A percentile compares a stretch with the other conserved stretches of the same genome.
These are phyloP conservation scores for Rhodomyrtus psidioides DNA, from an alignment of 441 rosid genomes.

Conservation along the genomic window DNA sequence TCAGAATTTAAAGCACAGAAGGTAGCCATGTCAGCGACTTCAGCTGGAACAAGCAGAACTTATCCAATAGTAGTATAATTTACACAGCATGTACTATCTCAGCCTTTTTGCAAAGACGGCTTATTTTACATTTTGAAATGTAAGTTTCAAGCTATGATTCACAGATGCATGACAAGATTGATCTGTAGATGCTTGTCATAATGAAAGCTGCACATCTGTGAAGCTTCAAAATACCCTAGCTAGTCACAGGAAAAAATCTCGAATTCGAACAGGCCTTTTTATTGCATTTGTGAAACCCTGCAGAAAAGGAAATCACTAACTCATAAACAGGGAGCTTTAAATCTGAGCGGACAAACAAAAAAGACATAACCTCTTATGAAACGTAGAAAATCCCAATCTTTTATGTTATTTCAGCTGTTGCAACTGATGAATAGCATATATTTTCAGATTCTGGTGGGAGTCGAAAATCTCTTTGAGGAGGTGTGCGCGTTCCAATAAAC, in stretches of 20 bases:
- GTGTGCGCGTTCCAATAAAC: background rate
- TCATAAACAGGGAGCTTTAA: background rate
- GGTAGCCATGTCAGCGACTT: background rate
- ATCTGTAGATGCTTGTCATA: background rate
- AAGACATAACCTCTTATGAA: background rate
- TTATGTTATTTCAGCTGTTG: background rate
- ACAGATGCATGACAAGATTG: background rate
- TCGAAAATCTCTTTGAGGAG: background rate
- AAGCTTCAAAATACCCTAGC: background rate
- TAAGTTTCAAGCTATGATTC: background rate
- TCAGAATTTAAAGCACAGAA: background rate
- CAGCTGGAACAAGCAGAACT: background rate
- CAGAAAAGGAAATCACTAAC: background rate
- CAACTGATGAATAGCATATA: background rate
- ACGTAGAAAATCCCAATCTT: background rate
- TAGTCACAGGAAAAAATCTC: slow-evolving; percentile 50
- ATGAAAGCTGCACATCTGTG: background rate
- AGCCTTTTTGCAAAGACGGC: background rate
- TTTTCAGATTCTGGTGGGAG: background rate
- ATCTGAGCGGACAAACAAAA: background rate
- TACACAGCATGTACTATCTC: background rate
- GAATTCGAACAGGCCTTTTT: slow-evolving; percentile 83
- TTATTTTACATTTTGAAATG: background rate
- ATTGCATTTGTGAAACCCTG: slow-evolving; percentile 95
- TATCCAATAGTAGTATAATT: background rate